Evolutionary conservation across 495 filamentous ascomycete species (phyloP).

Genomic region (Podospora sp.): DNA sequence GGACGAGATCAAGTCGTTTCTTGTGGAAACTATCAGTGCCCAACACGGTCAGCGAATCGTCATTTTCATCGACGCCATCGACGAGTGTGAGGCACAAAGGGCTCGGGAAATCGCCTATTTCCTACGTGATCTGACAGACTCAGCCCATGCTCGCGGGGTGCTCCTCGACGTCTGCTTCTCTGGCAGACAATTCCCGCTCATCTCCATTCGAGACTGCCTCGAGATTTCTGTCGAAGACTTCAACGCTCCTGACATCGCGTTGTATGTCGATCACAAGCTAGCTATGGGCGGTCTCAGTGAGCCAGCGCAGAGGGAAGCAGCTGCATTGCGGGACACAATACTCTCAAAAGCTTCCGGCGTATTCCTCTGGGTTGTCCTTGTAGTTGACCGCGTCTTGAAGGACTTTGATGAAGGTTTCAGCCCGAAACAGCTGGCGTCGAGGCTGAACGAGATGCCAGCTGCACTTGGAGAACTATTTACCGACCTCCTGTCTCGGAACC

Average conservation of each 20-base stretch:
- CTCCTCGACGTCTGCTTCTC: neutral
- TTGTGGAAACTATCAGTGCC: no score
- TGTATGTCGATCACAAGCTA: neutral
- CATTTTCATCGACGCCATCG: slow-evolving; percentile 51
- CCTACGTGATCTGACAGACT: neutral
- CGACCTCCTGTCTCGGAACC: neutral
- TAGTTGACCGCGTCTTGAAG: neutral
- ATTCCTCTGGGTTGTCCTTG: slow-evolving; percentile 7
- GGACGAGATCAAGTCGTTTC: no score
- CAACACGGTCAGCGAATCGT: slow-evolving; percentile 11
- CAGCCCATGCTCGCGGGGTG: neutral
- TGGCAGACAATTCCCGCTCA: neutral
- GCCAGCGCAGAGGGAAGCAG: neutral
- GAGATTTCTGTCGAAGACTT: neutral
- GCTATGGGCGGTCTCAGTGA: neutral
- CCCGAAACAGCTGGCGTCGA: neutral
- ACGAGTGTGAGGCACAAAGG: slow-evolving; percentile 38
- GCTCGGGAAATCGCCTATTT: neutral
- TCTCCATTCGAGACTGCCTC: neutral
- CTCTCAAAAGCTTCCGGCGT: neutral
- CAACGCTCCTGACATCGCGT: neutral
- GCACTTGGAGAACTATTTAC: slow-evolving; percentile 6
- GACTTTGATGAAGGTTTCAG: neutral
- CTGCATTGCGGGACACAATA: neutral
- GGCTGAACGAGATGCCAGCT: neutral